phyloP scores from a whole-genome alignment of 148 eudicot species.

The Amaranthus hypochondriacus region DNA sequence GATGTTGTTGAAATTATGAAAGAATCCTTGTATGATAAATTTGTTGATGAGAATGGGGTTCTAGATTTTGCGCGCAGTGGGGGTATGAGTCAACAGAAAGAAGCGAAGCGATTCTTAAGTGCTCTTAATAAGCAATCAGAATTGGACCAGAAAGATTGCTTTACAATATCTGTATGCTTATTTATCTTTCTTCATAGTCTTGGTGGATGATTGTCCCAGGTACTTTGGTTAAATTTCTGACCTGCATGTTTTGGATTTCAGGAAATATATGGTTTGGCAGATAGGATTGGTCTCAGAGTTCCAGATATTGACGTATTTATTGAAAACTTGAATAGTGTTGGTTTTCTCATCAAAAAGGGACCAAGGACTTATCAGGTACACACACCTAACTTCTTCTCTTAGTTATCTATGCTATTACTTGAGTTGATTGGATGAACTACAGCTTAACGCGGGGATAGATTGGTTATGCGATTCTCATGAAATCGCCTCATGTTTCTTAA shows the following conservation, averaged over 20 bases:
- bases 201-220: background rate
- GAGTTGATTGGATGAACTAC: background rate
- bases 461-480: constrained; percentile 1
- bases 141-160: constrained; percentile 84
- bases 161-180: constrained; percentile 70
- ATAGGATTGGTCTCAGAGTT: constrained; percentile 81
- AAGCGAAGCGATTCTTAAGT: constrained; percentile 87
- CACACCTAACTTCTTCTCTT: background rate
- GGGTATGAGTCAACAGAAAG: constrained; percentile 98
- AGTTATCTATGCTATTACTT: background rate
- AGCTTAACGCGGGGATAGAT: background rate
- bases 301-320: constrained; percentile 81
- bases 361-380: constrained; percentile 92
- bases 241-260: constrained; percentile 28
- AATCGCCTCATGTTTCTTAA: background rate
- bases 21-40: constrained; percentile 93
- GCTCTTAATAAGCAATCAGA: constrained; percentile 91
- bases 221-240: constrained; percentile 4
- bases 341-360: constrained; percentile 85
- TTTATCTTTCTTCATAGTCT: constrained; percentile 8
- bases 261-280: constrained; percentile 96
- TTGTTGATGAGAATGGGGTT: constrained; percentile 80
- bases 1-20: constrained; percentile 97
- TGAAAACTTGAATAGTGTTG: constrained; percentile 69
- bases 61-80: constrained; percentile 94